Evolutionary conservation across 2,329 filamentous ascomycete genomes (phyloP).

Genomic region (Trichoderma atrobrunneum): DNA sequence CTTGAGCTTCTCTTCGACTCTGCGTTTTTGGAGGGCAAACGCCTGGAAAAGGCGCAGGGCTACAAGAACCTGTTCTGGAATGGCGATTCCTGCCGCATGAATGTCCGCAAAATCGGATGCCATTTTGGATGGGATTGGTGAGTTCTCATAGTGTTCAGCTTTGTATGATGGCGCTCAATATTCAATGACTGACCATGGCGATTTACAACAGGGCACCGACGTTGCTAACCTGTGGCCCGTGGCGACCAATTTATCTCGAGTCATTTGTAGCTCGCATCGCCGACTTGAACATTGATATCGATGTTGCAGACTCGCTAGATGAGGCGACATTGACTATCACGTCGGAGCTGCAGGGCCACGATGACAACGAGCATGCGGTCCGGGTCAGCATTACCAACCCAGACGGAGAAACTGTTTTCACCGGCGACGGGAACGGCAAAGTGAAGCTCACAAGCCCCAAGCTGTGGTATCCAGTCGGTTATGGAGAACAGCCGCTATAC

Average conservation of each 20-base stretch:
- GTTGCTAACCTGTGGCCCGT: background rate
- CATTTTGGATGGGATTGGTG: constrained; percentile 4
- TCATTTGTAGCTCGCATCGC: constrained; percentile 4
- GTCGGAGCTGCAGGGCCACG: background rate
- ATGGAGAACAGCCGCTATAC: constrained; percentile 69
- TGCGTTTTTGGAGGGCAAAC: constrained; percentile 10
- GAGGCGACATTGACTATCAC: background rate
- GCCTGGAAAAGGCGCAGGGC: constrained; percentile 4
- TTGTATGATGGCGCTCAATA: background rate
- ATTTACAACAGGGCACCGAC: background rate
- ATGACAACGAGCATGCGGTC: background rate
- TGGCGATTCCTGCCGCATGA: constrained; percentile 6
- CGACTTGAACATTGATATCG: background rate
- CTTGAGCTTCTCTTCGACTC: constrained; percentile 15
- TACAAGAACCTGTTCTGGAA: constrained; percentile 10
- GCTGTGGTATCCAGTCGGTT: constrained; percentile 70
- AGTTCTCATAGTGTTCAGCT: background rate
- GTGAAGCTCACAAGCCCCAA: constrained; percentile 44
- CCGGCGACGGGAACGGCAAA: background rate
- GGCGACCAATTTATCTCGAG: constrained; percentile 15
- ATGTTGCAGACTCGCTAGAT: background rate
- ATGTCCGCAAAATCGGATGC: background rate
- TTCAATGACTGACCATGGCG: background rate
- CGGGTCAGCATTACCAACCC: background rate
- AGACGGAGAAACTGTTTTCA: background rate